Evolutionary conservation across 163 green algal species (phyloP), one percentile per base, ranked within the genome.

Genomic region (Scenedesmus sp.): DNA sequence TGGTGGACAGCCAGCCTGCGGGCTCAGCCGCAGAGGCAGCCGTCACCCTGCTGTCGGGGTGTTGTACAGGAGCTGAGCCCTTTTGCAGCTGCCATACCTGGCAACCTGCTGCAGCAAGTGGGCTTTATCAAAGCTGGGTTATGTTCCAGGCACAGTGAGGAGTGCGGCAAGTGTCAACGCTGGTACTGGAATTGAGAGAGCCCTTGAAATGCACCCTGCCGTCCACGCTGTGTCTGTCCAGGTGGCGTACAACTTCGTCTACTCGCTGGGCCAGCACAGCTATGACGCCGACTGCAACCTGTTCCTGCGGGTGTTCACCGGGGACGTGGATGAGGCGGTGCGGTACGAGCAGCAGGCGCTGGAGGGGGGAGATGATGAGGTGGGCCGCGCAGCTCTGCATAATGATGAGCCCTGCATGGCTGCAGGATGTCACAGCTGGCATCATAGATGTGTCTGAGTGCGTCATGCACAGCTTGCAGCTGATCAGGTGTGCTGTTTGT

Each of bases 221-320:
- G 5, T 53, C 9, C n/a, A 53, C 22, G 51, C 18, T 78, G 35
- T 26, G 12, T 37, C n/a, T 33, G 33, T 10, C 22, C 85, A 94
- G 86, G 92, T 92, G 12, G 86, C 92, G 40, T 95, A 95, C 93
- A 95, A 95, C 89, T 83, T 95, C 20, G 46, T 95, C 10, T 95
- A 93, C 91, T 90, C 59, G 30, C 92, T 95, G 83, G 86, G 86
- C 46, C 92, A 95, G 91, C 93, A 95, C 89, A 87, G 80, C 56
- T 95, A 95, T 46, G 93, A 95, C 76, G 86, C 93, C 1, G 93
- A 95, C 91, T 95, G 93, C 93, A 89, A 91, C 87, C 90, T 95
- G 26, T 94, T 95, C 84, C 81, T 95, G 65, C 81, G 88, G 9
- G 68, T 92, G 15, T 92, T 87, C n/a, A 88, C 43, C 0, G 61